Base-by-base conservation (phyloP, 257 asterid genomes). In the Mitragyna speciosa region DNA sequence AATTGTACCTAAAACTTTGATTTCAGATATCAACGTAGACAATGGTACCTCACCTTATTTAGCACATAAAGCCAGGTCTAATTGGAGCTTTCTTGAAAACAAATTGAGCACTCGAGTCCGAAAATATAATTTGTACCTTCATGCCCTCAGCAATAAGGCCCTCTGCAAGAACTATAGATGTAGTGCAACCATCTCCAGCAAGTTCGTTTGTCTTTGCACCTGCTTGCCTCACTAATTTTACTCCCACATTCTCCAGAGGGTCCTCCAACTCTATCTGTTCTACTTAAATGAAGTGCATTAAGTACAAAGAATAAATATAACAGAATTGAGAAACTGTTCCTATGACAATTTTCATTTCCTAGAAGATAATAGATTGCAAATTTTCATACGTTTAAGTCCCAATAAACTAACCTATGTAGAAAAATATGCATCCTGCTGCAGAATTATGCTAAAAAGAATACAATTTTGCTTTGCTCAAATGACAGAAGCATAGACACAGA, bases 181-280 rank as follows among this genome's bases (percentile, higher is more conserved):
- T 92, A 16, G 95, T 91, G 89, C 94, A 91, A 61, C 97, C 98
- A 78, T 94, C 98, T 1, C 97, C 98, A 26, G 98, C 96, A 83
- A 94, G 90, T 80, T 87, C 94, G 82, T 94, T 94, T 20, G 97
- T 92, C 82, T 81, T 91, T 41, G 98, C 96, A 71, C 98, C 98
- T 0, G 97, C 98, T 81, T 87, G 96, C 84, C 98, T 90, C 78
- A 92, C 92, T 87, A 94, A 72, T 81, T 94, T 94, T 36, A 94
- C 97, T 75, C 97, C 98, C 20, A 94, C 97, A 80, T 91, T 86
- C 86, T 94, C 97, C 82, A 94, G 75, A 78, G 97, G 94, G 82
- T 92, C 98, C 48, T 94, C 97, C 86, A 94, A 91, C 90, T 91
- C 97, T 84, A 94, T 90, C 98, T 94, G 88, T 84, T 80, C 91